Evolutionary conservation across 1,284 basidiomycete genomes (phyloP), one percentile per base, ranked within the genome.

Genomic region (Tilletia caries): DNA sequence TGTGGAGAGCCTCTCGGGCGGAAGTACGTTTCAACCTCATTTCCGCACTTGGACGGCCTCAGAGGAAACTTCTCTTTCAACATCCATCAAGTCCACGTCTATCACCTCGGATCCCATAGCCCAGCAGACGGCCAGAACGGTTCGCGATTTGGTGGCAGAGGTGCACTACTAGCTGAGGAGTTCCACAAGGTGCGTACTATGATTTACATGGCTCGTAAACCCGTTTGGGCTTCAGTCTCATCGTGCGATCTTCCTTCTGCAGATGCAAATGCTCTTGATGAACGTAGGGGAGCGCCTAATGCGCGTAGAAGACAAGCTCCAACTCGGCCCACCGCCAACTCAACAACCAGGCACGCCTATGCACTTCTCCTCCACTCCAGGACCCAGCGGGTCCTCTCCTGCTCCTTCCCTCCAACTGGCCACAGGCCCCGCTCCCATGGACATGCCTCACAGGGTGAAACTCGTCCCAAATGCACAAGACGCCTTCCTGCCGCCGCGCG

Each of bases 191-290:
- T 62, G 15, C 32, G 29, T 62, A 41, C 8, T n/a, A 41, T 41
- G 37, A 41, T 41, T 41, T 41, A 15, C 37, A 10, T 41, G 37
- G n/a, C n/a, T n/a, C n/a, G n/a, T n/a, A n/a, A n/a, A n/a, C n/a
- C n/a, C n/a, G n/a, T n/a, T n/a, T n/a, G n/a, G n/a, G n/a, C n/a
- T n/a, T n/a, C n/a, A n/a, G n/a, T n/a, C n/a, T n/a, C n/a, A n/a
- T n/a, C n/a, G n/a, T n/a, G 15, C 37, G 10, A 41, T 41, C 37
- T 41, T 41, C 37, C 13, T 41, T 15, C 37, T 15, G 3, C 32
- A 62, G 58, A 62, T 62, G 32, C 58, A 15, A 20, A 62, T 34
- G 32, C 32, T 62, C 13, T 37, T 62, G 13, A 62, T 62, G 58
- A 62, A 6, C 58, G 18, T 62, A 8, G 58, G 58, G 10, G 29